These are phyloP conservation scores for Cymbopogon citratus DNA, from an alignment of 176 grass and related monocot species.

Conservation along the genomic window DNA sequence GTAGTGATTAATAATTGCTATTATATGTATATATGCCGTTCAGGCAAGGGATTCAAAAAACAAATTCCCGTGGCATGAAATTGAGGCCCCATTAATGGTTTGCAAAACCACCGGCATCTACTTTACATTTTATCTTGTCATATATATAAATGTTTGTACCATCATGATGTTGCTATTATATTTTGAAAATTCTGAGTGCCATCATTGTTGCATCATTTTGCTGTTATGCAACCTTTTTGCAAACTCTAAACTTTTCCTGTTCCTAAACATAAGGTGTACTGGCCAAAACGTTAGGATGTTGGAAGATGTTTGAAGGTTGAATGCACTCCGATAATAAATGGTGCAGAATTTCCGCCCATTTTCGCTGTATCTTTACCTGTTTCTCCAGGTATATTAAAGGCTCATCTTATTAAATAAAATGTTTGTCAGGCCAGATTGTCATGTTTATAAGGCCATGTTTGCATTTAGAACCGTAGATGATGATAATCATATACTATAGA, in stretches of 20 bases:
- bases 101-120: background rate
- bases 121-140: constrained; percentile 6
- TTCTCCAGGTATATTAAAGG: constrained; percentile 59
- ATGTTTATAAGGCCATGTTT: background rate
- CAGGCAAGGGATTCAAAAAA: constrained; percentile 10
- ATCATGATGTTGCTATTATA: background rate
- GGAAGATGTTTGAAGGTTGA: constrained; percentile 92
- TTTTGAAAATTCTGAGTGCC: constrained; percentile 10
- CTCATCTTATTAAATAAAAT: constrained; percentile 1
- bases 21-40: background rate
- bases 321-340: constrained; percentile 58
- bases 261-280: constrained; percentile 68
- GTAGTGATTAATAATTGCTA: background rate
- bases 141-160: background rate
- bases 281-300: constrained; percentile 74
- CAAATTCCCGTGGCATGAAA: background rate
- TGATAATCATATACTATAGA: background rate
- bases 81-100: background rate
- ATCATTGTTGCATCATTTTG: background rate
- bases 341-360: constrained; percentile 60
- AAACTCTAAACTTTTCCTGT: constrained; percentile 30
- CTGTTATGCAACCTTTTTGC: constrained; percentile 8
- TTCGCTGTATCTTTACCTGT: constrained; percentile 78
- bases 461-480: background rate
- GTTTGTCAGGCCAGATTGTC: background rate